phyloP scores from a whole-genome alignment of 768 basidiomycete species.

The Panaeolus cyanescens region DNA sequence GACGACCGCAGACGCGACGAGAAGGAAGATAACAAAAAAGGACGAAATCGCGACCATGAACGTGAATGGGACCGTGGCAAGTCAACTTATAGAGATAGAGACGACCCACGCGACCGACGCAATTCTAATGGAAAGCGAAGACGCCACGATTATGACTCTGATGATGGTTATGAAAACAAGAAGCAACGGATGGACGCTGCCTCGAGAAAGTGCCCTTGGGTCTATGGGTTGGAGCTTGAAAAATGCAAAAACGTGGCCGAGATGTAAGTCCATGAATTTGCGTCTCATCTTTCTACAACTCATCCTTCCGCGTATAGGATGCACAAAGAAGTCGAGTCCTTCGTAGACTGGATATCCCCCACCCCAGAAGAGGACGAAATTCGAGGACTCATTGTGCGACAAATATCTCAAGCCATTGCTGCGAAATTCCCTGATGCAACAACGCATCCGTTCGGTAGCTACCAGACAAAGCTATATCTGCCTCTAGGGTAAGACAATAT shows the following conservation, averaged over 20 bases:
- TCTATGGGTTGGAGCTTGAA: constrained; percentile 68
- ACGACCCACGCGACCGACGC: background rate
- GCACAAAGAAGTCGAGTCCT: constrained; percentile 84
- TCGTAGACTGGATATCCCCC: constrained; percentile 86
- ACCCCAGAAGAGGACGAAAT: constrained; percentile 84
- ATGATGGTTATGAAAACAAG: constrained; percentile 54
- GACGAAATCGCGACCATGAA: constrained; percentile 19
- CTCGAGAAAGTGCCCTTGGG: constrained; percentile 71
- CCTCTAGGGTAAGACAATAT: constrained; percentile 74
- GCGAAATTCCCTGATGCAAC: constrained; percentile 76
- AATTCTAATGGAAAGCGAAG: constrained; percentile 27
- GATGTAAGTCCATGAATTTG: constrained; percentile 55
- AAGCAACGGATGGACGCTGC: constrained; percentile 53
- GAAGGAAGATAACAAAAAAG: constrained; percentile 17
- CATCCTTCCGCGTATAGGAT: constrained; percentile 50
- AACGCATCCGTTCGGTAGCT: constrained; percentile 89
- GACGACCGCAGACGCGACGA: constrained; percentile 20
- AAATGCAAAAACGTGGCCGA: constrained; percentile 78
- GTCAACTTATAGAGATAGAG: background rate
- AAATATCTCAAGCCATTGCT: constrained; percentile 67
- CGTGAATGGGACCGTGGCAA: constrained; percentile 14
- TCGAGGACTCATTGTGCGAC: constrained; percentile 68
- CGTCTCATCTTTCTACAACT: constrained; percentile 5
- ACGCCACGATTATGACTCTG: constrained; percentile 49
- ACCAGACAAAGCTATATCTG: constrained; percentile 90